Conservation (phyloP, 2,329 filamentous ascomycete genomes). For the Ascocoryne sarcoides region DNA sequence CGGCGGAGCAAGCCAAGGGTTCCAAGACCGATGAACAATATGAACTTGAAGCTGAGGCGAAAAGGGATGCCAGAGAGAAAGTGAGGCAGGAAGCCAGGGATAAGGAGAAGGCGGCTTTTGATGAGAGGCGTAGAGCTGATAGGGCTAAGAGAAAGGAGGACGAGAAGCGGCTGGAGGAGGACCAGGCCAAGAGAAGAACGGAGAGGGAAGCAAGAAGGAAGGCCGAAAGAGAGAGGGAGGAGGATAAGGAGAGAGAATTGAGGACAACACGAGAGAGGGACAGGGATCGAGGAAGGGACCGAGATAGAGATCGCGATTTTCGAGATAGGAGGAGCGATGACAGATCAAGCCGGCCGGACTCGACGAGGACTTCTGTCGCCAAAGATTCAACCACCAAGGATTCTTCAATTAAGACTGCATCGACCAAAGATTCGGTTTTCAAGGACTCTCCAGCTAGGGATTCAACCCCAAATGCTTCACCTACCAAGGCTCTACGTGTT, state of each 20-base stretch:
- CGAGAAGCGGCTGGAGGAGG: conserved; percentile 36
- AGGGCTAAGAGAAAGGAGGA: conserved; percentile 41
- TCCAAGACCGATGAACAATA: conserved; percentile 69
- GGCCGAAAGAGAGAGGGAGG: conserved; percentile 22
- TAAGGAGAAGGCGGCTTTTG: conserved; percentile 49
- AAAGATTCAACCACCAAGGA: background rate
- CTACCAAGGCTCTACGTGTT: background rate
- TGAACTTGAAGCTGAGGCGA: conserved; percentile 53
- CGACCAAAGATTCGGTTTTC: background rate
- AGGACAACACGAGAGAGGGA: conserved; percentile 20
- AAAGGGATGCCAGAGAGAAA: conserved; percentile 51
- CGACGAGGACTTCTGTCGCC: conserved; percentile 6
- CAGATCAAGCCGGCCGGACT: conserved; percentile 11
- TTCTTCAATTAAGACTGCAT: background rate
- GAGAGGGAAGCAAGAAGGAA: conserved; percentile 24
- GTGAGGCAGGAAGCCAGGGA: conserved; percentile 51
- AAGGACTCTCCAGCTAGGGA: background rate
- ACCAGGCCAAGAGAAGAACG: conserved; percentile 36
- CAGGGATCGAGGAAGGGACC: conserved; percentile 28
- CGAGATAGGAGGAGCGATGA: conserved; percentile 22
- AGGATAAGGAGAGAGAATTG: conserved; percentile 16
- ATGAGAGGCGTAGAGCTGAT: conserved; percentile 51
- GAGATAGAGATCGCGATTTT: conserved; percentile 22
- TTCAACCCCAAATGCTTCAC: background rate
- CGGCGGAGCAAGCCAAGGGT: conserved; percentile 54